These are phyloP conservation scores for Hemileccinum impolitum DNA, from an alignment of 768 basidiomycete genomes.

Conservation along the genomic window DNA sequence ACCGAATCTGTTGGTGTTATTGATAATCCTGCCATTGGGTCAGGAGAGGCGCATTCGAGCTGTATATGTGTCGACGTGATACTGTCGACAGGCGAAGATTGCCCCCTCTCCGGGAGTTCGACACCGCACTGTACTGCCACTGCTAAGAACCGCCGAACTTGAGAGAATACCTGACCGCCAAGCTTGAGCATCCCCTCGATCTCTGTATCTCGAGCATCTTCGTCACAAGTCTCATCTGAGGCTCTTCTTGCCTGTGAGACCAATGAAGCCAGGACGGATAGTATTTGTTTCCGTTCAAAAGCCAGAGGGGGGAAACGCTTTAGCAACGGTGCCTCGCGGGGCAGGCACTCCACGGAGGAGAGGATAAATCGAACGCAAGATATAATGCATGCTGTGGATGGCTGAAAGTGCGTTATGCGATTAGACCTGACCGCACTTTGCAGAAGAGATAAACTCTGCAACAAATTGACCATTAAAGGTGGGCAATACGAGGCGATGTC, in stretches of 20 bases:
- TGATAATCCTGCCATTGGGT: constrained; percentile 11
- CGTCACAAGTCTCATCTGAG: constrained; percentile 45
- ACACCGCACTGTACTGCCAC: constrained; percentile 74
- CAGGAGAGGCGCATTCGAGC: constrained; percentile 14
- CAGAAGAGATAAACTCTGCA: constrained; percentile 82
- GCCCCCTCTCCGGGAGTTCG: constrained; percentile 54
- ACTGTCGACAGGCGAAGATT: constrained; percentile 24
- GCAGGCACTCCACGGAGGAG: constrained; percentile 76
- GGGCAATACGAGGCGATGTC: constrained; percentile 66
- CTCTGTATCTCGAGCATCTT: constrained; percentile 49
- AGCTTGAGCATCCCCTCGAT: constrained; percentile 77
- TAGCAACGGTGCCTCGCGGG: constrained; percentile 75
- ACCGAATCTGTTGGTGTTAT: constrained; percentile 5
- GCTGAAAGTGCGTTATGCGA: constrained; percentile 82
- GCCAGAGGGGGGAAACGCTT: constrained; percentile 62
- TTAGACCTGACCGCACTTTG: constrained; percentile 81
- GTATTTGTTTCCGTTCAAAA: constrained; percentile 76
- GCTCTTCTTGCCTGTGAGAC: constrained; percentile 77
- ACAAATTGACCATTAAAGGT: constrained; percentile 76
- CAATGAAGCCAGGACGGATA: constrained; percentile 76
- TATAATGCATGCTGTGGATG: constrained; percentile 92
- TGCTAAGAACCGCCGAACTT: constrained; percentile 75
- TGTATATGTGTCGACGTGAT: constrained; percentile 16
- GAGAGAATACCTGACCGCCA: constrained; percentile 76
- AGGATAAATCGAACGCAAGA: constrained; percentile 89